A percentile compares a stretch with the other conserved stretches of the same genome.
Evolutionary conservation across 495 filamentous ascomycete species (phyloP).

Genomic region (Hypomontagnella submonticulosa): DNA sequence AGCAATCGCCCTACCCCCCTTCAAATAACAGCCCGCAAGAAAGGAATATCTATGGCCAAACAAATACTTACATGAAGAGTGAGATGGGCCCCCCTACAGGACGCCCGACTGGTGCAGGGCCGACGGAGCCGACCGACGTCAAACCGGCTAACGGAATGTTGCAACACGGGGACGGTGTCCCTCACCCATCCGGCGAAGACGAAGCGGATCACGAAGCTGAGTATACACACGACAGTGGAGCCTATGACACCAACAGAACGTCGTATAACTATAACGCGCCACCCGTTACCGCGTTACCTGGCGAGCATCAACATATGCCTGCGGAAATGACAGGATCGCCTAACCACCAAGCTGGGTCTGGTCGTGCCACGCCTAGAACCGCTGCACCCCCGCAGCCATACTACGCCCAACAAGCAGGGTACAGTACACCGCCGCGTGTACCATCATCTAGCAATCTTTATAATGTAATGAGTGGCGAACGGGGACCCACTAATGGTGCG

Average conservation of each 20-base stretch:
- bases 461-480: conserved; percentile 88
- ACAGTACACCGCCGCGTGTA: conserved; percentile 84
- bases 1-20: conserved; percentile 76
- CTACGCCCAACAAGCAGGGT: conserved; percentile 71
- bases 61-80: conserved; percentile 80
- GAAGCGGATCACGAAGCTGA: conserved; percentile 81
- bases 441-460: conserved; percentile 82
- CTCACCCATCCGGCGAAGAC: conserved; percentile 70
- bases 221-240: conserved; percentile 79
- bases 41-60: conserved; percentile 75
- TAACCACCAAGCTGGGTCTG: conserved; percentile 84
- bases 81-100: conserved; percentile 92
- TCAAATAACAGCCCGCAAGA: conserved; percentile 70
- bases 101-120: conserved; percentile 64
- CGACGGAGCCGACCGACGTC: conserved; percentile 69
- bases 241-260: conserved; percentile 74
- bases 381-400: conserved; percentile 72
- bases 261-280: conserved; percentile 80
- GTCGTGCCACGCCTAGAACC: conserved; percentile 87
- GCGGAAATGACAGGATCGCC: conserved; percentile 89
- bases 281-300: conserved; percentile 70
- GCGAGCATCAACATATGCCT: conserved; percentile 83
- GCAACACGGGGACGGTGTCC: conserved; percentile 65
- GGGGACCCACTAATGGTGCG: conserved; percentile 74
- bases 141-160: conserved; percentile 74